These are phyloP conservation scores for Epichloe sibirici DNA, from an alignment of 2,329 filamentous ascomycete genomes.

Conservation along the genomic window DNA sequence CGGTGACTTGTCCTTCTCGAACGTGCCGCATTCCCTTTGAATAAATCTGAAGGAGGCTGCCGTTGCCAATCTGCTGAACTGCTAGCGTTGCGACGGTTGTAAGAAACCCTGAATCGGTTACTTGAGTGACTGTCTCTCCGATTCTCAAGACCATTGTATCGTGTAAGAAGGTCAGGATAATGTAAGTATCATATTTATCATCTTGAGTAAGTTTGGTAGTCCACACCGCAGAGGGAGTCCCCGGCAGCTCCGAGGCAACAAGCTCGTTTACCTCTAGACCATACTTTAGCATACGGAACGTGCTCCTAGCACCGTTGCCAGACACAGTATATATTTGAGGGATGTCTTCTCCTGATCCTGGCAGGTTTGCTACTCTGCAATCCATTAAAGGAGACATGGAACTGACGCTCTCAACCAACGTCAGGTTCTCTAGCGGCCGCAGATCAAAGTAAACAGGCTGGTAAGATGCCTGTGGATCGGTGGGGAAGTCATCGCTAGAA, in stretches of 20 bases:
- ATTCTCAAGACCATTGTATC: conserved; percentile 91
- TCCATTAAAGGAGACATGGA: conserved; percentile 86
- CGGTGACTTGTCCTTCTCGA: conserved; percentile 64
- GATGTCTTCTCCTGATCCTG: conserved; percentile 66
- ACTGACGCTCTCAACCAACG: conserved; percentile 71
- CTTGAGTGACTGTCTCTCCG: conserved; percentile 91
- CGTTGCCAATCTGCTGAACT: conserved; percentile 86
- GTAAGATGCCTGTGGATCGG: conserved; percentile 59
- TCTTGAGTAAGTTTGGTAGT: conserved; percentile 74
- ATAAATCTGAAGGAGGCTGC: conserved; percentile 86
- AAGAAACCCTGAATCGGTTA: conserved; percentile 84
- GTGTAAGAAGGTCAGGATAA: conserved; percentile 85
- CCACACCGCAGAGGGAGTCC: conserved; percentile 86
- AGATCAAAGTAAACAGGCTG: conserved; percentile 77
- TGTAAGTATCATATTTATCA: conserved; percentile 86
- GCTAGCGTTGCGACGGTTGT: conserved; percentile 80
- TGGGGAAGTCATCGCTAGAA: conserved; percentile 67
- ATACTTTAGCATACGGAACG: conserved; percentile 84
- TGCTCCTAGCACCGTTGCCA: conserved; percentile 77
- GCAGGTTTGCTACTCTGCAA: conserved; percentile 77
- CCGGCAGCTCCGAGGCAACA: conserved; percentile 83
- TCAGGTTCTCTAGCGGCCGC: conserved; percentile 66
- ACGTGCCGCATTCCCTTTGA: conserved; percentile 91
- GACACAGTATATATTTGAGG: conserved; percentile 92
- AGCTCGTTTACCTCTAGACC: conserved; percentile 89